Base-by-base conservation (phyloP, 106 monocot genomes). In the Triglochin maritima region DNA sequence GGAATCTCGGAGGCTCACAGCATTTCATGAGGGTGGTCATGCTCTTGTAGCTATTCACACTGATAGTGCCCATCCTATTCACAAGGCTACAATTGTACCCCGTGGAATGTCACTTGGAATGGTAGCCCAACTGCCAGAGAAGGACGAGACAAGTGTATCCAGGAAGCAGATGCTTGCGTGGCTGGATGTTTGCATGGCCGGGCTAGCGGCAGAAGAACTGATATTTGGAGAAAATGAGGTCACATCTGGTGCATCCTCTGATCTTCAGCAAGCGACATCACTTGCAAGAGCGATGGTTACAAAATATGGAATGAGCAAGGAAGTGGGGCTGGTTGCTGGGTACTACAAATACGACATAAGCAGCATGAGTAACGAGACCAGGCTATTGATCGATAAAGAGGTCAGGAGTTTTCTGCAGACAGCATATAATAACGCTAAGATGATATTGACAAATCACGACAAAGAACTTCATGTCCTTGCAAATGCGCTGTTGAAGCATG, bases 11-110 rank as follows among this genome's bases (percentile, higher is more conserved):
- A 88, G 69, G 66, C 77, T 92, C 9, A 98, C 91, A 11, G 98
- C 98, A 7, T 98, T 73, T 73, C 96, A 98, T 51, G 98, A 98
- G 64, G 98, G 98, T n/a, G 98, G 98, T 5, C 98, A 98, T 76
- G 98, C 92, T 64, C 88, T 98, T 3, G 98, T 98, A 2, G 98
- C 98, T 6, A 74, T 98, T 73, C 92, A 98, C 71, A 92, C 98
- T 4, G 86, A 86, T 46, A 91, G 88, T 3, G 91, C 96, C 29
- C 77, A 72, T 12, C 77, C 88, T 4, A 88, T 98, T 1, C 96
- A 98, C 69, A 98, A 98, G 49, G 96, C 96, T 9, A 98, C 96
- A 1, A 98, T 98, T 17, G 88, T 98, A 1, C 92, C 98, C 6
- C 77, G 98, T 9, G 98, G 98, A 7, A 92, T 89, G 92, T 58